phyloP scores from a whole-genome alignment of 768 basidiomycete species.

The Fibroporia radiculosa region DNA sequence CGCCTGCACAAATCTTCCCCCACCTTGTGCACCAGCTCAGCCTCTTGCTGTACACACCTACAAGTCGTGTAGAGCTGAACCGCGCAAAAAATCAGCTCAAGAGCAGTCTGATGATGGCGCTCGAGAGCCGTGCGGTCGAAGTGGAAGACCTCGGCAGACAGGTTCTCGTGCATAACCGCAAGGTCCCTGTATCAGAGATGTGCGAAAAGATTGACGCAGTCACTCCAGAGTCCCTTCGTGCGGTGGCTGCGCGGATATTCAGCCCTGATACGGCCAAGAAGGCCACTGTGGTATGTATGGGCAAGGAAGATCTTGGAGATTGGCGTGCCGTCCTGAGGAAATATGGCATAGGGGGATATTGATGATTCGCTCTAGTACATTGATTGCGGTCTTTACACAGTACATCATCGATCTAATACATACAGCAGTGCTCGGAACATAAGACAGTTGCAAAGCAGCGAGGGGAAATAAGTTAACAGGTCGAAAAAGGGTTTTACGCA shows the following conservation, averaged over 20 bases:
- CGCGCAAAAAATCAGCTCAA: conserved; percentile 96
- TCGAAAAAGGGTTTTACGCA: neutral
- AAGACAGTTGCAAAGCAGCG: neutral
- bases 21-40: conserved; percentile 87
- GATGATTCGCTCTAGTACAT: neutral
- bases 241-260: conserved; percentile 73
- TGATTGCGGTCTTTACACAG: neutral
- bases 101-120: conserved; percentile 87
- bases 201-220: conserved; percentile 76
- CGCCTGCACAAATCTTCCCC: conserved; percentile 64
- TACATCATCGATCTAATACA: conserved; percentile 4
- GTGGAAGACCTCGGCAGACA: conserved; percentile 91
- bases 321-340: conserved; percentile 56
- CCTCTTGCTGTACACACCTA: conserved; percentile 61
- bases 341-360: conserved; percentile 49
- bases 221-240: conserved; percentile 57
- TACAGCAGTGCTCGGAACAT: neutral
- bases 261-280: conserved; percentile 52
- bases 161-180: conserved; percentile 82
- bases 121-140: conserved; percentile 79
- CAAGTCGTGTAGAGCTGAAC: conserved; percentile 62
- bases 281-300: conserved; percentile 80
- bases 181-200: conserved; percentile 88
- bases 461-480: neutral
- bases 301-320: conserved; percentile 67